These are phyloP conservation scores for Dendryphion nanum DNA, from an alignment of 2,329 filamentous ascomycete species.

Conservation along the genomic window DNA sequence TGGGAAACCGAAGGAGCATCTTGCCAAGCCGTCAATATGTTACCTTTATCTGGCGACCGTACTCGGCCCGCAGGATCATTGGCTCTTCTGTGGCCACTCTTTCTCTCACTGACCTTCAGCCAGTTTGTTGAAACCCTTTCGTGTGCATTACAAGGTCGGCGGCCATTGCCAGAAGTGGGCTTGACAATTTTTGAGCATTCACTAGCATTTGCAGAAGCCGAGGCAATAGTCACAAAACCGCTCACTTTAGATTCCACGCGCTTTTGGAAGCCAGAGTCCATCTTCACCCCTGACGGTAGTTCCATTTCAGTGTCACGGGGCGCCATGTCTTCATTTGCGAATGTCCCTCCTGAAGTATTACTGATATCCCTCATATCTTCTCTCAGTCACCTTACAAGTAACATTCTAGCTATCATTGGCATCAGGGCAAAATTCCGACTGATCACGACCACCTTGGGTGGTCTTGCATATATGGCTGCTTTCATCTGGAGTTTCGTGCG, in stretches of 20 bases:
- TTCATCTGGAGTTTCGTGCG: constrained; percentile 72
- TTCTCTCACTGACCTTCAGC: constrained; percentile 66
- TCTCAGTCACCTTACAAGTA: constrained; percentile 84
- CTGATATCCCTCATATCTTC: constrained; percentile 84
- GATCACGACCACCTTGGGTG: constrained; percentile 85
- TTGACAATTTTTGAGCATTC: constrained; percentile 98
- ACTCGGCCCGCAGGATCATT: constrained; percentile 72
- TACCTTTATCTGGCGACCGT: constrained; percentile 50
- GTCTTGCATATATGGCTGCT: constrained; percentile 81
- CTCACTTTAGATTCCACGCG: constrained; percentile 68
- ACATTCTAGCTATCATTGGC: constrained; percentile 76
- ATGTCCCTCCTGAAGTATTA: constrained; percentile 85
- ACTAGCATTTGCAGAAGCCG: constrained; percentile 91
- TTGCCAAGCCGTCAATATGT: constrained; percentile 74
- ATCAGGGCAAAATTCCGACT: constrained; percentile 78
- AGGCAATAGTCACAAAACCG: constrained; percentile 79
- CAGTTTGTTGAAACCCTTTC: constrained; percentile 88
- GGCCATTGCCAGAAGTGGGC: constrained; percentile 79
- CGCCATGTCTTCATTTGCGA: constrained; percentile 74
- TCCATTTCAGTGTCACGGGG: constrained; percentile 45
- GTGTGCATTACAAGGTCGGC: constrained; percentile 81
- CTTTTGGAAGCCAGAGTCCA: constrained; percentile 39
- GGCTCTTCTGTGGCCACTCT: constrained; percentile 72
- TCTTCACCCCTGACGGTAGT: constrained; percentile 46
- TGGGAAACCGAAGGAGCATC: constrained; percentile 73